Base-by-base conservation (phyloP, 208 protist genomes). In the Tritrichomonas foetus region DNA sequence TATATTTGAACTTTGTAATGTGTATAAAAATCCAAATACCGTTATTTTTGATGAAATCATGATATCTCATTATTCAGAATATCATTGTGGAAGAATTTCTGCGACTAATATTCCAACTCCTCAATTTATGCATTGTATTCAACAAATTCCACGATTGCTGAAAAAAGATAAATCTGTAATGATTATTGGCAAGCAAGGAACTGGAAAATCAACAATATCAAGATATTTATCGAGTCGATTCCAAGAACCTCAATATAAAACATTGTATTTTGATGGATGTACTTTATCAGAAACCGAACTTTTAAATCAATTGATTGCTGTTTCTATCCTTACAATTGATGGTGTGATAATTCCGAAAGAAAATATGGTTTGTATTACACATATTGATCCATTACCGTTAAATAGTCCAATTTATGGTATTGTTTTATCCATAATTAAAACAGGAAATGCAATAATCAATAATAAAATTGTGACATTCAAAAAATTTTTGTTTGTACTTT, bases 81-180 rank as follows among this genome's bases (percentile, higher is more conserved):
- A 9, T 50, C 33, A 47, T 22, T 47, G 41, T 82, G 39, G 39
- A 20, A 33, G 33, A n/a, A 82, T 82, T 50, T 82, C 74, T 30
- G 3, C 50, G 0, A 82, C 74, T n/a, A 82, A 82, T 41, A 82
- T 82, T 50, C 74, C 74, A 82, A 82, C 74, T n/a, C 74, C 33
- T 8, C 74, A 82, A 25, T 82, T 82, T 20, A 50, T 82, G 9
- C 33, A 50, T 27, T 30, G 74, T 47, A 50, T 50, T 30, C 33
- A 82, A 50, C 33, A 47, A 3, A 47, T 82, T 82, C 74, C 74
- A n/a, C 30, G n/a, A 50, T 47, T 82, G 11, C 30, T 82, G 16
- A 5, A 82, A 30, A 47, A 30, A 8, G 39, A 39, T 1, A 50
- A 50, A 1, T 39, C 33, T 41, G 36, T 82, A 3, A 39, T 39